Evolutionary conservation across 2,329 filamentous ascomycete species (phyloP), one percentile per base, ranked within the genome.

Genomic region (Whalleya microplaca): DNA sequence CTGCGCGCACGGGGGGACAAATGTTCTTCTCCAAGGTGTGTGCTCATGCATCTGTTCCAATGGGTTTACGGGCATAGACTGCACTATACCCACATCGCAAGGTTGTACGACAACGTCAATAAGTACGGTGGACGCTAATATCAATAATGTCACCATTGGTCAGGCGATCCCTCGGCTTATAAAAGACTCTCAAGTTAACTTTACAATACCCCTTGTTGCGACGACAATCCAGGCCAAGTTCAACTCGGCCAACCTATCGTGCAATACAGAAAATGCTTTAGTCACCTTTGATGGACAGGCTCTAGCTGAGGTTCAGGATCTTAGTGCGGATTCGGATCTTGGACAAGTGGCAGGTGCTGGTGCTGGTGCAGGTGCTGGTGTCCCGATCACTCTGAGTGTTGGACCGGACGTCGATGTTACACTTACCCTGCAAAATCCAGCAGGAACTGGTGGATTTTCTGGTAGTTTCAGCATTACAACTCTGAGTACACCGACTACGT

Each of bases 1-100:
- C 0, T 97, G 94, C 69, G 76, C 83, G 50, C 96, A 98, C 62
- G 92, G 91, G 9, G 94, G 94, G 23, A 86, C 87, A 18, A 92
- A 87, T 53, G 83, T 94, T 16, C 74, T 92, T 19, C 84, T 82
- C 16, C 79, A 84, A 54, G 83, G 84, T 2, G 77, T 82, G 19
- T 98, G 94, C 75, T 88, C 88, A 12, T 99, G 94, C 71, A 85
- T 97, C 43, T 99, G 94, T 73, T 86, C 88, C 20, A 92, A 95
- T 66, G 92, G 93, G 1, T 98, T 94, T 71, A 93, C 90, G 0
- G 82, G 83, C 14, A 73, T 75, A 20, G 77, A 81, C 56, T 86
- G 84, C 67, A 79, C 77, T 4, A 71, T 73, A 21, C 70, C 74
- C 1, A 78, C 77, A 47, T 71, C 77, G 0, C 72, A 77, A 41